These are phyloP conservation scores for Exophiala bonariae DNA, from an alignment of 2,329 filamentous ascomycete genomes.

Conservation along the genomic window DNA sequence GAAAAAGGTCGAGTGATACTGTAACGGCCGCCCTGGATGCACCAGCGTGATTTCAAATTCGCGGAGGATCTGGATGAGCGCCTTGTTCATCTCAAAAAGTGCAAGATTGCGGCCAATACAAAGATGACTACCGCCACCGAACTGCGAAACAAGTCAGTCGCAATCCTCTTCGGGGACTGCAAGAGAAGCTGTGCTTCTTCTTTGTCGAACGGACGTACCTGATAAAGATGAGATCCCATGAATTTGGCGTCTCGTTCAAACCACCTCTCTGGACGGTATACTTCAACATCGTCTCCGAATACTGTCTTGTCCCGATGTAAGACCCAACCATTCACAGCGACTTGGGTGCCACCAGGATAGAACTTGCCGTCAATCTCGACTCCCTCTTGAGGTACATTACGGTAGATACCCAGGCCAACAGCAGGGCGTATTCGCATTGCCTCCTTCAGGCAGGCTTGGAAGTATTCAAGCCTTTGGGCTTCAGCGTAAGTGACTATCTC, in stretches of 20 bases:
- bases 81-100: constrained; percentile 60
- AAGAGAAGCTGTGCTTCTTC: not conserved
- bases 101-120: constrained; percentile 59
- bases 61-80: constrained; percentile 54
- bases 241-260: constrained; percentile 39
- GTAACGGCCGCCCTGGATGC: constrained; percentile 50
- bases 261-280: constrained; percentile 49
- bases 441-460: constrained; percentile 27
- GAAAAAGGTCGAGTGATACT: constrained; percentile 59
- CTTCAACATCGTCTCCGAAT: constrained; percentile 41
- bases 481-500: constrained; percentile 26
- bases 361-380: constrained; percentile 22
- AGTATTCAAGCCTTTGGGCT: constrained; percentile 23
- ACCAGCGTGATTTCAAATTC: constrained; percentile 56
- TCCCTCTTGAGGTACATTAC: constrained; percentile 28
- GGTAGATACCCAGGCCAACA: constrained; percentile 30
- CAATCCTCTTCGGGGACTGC: not conserved
- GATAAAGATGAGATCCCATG: constrained; percentile 57
- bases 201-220: constrained; percentile 38
- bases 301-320: constrained; percentile 42
- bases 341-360: constrained; percentile 22
- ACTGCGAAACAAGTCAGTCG: constrained; percentile 31
- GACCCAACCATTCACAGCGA: constrained; percentile 38
- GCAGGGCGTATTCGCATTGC: constrained; percentile 28
- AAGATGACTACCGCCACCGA: constrained; percentile 56